Evolutionary conservation across 768 basidiomycete genomes (phyloP), one percentile per base, ranked within the genome.

Genomic region (Pisolithus marmoratus): DNA sequence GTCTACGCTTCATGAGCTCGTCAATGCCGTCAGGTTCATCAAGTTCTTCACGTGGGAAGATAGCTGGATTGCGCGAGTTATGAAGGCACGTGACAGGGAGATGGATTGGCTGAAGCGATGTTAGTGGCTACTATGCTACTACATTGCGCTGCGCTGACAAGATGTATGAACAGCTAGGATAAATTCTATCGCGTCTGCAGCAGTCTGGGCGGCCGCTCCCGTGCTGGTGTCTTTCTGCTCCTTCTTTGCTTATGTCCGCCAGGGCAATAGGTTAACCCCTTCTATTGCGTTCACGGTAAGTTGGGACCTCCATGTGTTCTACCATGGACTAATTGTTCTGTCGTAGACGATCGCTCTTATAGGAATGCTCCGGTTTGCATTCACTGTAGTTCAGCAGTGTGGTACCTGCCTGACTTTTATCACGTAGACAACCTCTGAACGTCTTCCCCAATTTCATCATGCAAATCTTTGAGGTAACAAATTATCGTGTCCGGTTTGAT

Each of bases 51-150:
- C 72, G 15, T 71, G 72, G 69, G 72, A 73, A 40, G 64, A 69
- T 17, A 63, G 72, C 38, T 79, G 77, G 77, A 75, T 74, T 38
- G 54, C 67, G 38, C 66, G 73, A 4, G 63, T 65, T 14, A 60
- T 67, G 45, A 66, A 72, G 7, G 80, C 86, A 2, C 74, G 92
- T 54, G 76, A 77, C 38, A 68, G 69, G 14, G 93, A 94, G 70
- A 75, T 94, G 69, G 69, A 76, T 50, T 90, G 89, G 85, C 76
- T 92, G 76, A 67, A 87, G 52, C 85, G 86, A 74, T 64, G 85
- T 85, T 27, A 2, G 65, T 46, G 20, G 14, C 43, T 22, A 26
- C 20, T 24, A 11, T 42, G 23, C 15, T 14, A 8, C 44, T 38
- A 12, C 9, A n/a, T 8, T 23, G 11, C 8, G 15, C 29, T 43